A percentile compares a stretch with the other conserved stretches of the same genome.
Evolutionary conservation across 1,139 yeast species (phyloP).

Genomic region (Yamadazyma siamensis): DNA sequence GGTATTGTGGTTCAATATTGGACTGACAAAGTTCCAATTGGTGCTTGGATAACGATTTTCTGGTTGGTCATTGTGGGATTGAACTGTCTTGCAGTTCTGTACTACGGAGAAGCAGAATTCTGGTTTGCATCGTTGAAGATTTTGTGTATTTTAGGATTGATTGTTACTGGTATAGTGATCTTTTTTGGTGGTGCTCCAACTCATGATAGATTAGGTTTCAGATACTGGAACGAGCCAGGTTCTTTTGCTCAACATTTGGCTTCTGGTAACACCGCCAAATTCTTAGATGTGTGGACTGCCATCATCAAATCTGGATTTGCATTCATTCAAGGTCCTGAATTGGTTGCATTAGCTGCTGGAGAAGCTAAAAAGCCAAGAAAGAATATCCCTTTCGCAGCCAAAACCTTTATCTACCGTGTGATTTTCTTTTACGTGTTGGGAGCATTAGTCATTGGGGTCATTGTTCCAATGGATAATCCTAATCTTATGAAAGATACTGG

Average conservation of each 20-base stretch:
- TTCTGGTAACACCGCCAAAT: slow-evolving; percentile 21
- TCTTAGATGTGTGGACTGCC: slow-evolving; percentile 27
- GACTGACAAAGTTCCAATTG: slow-evolving; percentile 33
- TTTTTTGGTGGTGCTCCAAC: slow-evolving; percentile 31
- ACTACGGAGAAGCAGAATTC: slow-evolving; percentile 33
- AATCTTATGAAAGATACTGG: slow-evolving; percentile 27
- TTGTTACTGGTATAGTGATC: slow-evolving; percentile 24
- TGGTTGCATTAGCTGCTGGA: slow-evolving; percentile 43
- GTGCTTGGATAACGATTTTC: slow-evolving; percentile 27
- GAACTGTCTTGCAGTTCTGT: slow-evolving; percentile 24
- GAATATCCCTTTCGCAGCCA: slow-evolving; percentile 45
- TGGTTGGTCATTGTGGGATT: slow-evolving; percentile 20
- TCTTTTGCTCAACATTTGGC: slow-evolving; percentile 20
- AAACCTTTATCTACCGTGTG: slow-evolving; percentile 44
- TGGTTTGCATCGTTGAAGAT: slow-evolving; percentile 27
- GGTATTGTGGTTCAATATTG: slow-evolving; percentile 74
- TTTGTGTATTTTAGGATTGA: slow-evolving; percentile 22
- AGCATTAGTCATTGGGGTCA: slow-evolving; percentile 42
- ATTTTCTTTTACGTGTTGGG: slow-evolving; percentile 41
- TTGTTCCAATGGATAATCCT: slow-evolving; percentile 44
- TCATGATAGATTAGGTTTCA: slow-evolving; percentile 24
- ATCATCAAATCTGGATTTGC: slow-evolving; percentile 29
- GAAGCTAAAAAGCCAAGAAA: slow-evolving; percentile 49
- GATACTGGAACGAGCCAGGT: slow-evolving; percentile 26
- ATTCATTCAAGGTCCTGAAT: slow-evolving; percentile 49